Conservation (phyloP, 345 rosid species). For the Corchorus olitorius region DNA sequence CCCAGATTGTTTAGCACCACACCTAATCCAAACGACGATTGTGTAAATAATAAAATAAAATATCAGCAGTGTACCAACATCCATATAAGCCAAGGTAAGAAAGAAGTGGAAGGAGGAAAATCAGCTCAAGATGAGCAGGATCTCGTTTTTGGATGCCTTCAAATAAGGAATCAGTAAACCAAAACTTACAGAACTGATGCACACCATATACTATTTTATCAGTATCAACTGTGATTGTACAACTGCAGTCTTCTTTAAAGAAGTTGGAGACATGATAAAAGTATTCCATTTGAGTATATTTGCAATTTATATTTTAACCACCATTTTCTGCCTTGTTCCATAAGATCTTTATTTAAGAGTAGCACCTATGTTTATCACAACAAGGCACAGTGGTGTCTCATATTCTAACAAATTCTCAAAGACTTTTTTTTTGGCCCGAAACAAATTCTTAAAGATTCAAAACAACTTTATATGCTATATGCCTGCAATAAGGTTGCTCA, state of each 20-base stretch:
- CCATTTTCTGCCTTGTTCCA: neutral
- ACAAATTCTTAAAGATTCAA: neutral
- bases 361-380: neutral
- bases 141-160: neutral
- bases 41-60: neutral
- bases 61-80: neutral
- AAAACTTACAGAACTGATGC: neutral
- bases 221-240: neutral
- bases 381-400: neutral
- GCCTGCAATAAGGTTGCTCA: neutral
- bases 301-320: neutral
- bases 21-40: slow-evolving; percentile 38
- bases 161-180: neutral
- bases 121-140: neutral
- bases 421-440: no score
- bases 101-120: neutral
- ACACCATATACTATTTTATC: neutral
- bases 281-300: neutral
- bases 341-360: neutral
- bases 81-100: neutral
- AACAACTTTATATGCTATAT: neutral
- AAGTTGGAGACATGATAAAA: neutral
- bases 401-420: no score
- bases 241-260: no score
- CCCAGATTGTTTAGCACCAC: slow-evolving; percentile 81